A percentile compares a stretch with the other conserved stretches of the same genome.
These are phyloP conservation scores for Neofusicoccum umdonicola DNA, from an alignment of 2,329 filamentous ascomycete species.

Conservation along the genomic window DNA sequence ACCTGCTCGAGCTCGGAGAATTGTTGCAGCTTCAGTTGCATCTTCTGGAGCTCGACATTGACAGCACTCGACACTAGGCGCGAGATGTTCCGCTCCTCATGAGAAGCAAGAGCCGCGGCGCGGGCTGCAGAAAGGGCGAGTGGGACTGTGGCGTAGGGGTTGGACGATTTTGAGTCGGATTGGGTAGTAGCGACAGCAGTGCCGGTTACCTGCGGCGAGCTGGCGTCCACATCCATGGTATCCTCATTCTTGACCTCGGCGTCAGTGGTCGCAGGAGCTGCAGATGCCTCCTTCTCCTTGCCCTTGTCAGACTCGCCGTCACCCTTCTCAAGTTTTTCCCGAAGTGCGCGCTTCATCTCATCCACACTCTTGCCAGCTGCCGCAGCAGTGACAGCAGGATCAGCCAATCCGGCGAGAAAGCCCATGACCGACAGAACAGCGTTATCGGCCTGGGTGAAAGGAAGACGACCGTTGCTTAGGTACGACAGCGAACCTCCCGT, in stretches of 20 bases:
- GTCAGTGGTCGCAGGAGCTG: slow-evolving; percentile 53
- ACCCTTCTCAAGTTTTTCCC: slow-evolving; percentile 71
- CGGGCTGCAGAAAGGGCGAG: slow-evolving; percentile 84
- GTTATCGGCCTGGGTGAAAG: slow-evolving; percentile 90
- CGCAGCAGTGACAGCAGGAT: slow-evolving; percentile 84
- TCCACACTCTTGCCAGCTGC: slow-evolving; percentile 85
- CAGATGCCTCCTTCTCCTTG: slow-evolving; percentile 53
- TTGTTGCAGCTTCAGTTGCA: slow-evolving; percentile 92
- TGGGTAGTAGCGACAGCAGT: neutral
- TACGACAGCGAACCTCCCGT: slow-evolving; percentile 53
- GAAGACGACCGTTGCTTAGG: slow-evolving; percentile 71
- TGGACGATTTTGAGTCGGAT: slow-evolving; percentile 18
- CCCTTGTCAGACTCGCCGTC: slow-evolving; percentile 45
- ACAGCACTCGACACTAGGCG: slow-evolving; percentile 87
- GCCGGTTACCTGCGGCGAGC: slow-evolving; percentile 46
- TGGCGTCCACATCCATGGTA: slow-evolving; percentile 59
- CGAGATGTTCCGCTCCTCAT: slow-evolving; percentile 96
- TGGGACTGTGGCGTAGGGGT: slow-evolving; percentile 69
- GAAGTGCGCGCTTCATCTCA: slow-evolving; percentile 77
- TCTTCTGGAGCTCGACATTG: slow-evolving; percentile 91
- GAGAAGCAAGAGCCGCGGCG: slow-evolving; percentile 82
- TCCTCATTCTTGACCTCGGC: slow-evolving; percentile 53
- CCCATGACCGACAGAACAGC: slow-evolving; percentile 95
- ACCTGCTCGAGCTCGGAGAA: slow-evolving; percentile 96
- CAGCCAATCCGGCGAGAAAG: slow-evolving; percentile 87